Evolutionary conservation across 805 yeast species (phyloP).

Genomic region (baker's yeast (Saccharomyces cerevisiae)): DNA sequence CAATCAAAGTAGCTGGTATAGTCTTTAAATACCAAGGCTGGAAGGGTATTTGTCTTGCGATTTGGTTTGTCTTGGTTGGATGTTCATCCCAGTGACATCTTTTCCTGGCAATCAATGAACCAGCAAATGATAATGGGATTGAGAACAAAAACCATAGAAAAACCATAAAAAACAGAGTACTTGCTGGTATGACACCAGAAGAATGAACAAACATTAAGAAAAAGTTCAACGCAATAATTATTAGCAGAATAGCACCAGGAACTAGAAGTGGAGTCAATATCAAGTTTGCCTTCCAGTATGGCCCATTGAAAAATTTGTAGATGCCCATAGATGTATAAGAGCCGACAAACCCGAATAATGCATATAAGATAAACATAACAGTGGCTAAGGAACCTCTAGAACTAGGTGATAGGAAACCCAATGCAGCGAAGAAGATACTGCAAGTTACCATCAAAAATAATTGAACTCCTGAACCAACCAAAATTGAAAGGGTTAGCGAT

Average conservation of each 20-base stretch:
- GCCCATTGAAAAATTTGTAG: conserved; percentile 87
- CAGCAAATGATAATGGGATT: conserved; percentile 73
- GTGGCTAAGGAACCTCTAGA: conserved; percentile 92
- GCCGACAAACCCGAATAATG: conserved; percentile 72
- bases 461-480: conserved; percentile 86
- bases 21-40: conserved; percentile 80
- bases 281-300: conserved; percentile 82
- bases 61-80: conserved; percentile 90
- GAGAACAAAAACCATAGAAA: conserved; percentile 80
- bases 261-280: conserved; percentile 73
- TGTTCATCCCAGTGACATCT: conserved; percentile 42
- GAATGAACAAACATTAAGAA: conserved; percentile 70
- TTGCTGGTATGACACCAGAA: conserved; percentile 91
- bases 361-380: conserved; percentile 76
- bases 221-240: conserved; percentile 68
- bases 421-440: conserved; percentile 72
- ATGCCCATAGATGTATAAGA: conserved; percentile 80
- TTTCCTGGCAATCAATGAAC: conserved; percentile 74
- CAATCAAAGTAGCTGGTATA: conserved; percentile 56
- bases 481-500: conserved; percentile 63
- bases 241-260: conserved; percentile 65
- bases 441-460: conserved; percentile 64
- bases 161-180: conserved; percentile 76
- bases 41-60: conserved; percentile 89
- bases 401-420: conserved; percentile 88